Percentiles rank a stretch among this genome's conserved stretches.
These are phyloP conservation scores for Pseudogymnoascus destructans DNA, from an alignment of 2,329 filamentous ascomycete genomes.

Conservation along the genomic window DNA sequence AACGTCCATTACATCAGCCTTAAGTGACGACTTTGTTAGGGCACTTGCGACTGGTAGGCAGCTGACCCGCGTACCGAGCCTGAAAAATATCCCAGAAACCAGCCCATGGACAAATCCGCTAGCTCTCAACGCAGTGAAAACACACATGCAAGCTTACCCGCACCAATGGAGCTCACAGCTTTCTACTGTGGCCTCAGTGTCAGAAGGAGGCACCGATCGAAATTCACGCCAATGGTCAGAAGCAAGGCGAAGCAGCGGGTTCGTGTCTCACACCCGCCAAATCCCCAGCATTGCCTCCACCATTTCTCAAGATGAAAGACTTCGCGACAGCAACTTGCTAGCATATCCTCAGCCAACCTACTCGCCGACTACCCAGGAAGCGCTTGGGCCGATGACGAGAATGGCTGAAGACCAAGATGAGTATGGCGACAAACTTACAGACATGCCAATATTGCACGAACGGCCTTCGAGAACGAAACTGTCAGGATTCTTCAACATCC, in stretches of 20 bases:
- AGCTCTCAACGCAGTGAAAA: slow-evolving; percentile 21
- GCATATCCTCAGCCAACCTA: slow-evolving; percentile 37
- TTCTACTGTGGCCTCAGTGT: slow-evolving; percentile 50
- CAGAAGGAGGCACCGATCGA: slow-evolving; percentile 38
- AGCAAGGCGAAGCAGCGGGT: slow-evolving; percentile 36
- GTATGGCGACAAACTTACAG: slow-evolving; percentile 49
- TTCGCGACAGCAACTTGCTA: slow-evolving; percentile 27
- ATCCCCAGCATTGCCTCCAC: slow-evolving; percentile 45
- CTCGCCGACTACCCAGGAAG: slow-evolving; percentile 26
- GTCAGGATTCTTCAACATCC: slow-evolving; percentile 37
- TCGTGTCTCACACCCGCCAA: slow-evolving; percentile 37
- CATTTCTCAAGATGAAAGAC: slow-evolving; percentile 18
- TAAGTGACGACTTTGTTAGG: slow-evolving; percentile 27
- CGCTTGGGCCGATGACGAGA: slow-evolving; percentile 28
- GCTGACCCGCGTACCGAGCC: slow-evolving; percentile 25
- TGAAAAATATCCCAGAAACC: slow-evolving; percentile 15
- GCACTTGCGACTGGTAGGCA: slow-evolving; percentile 31
- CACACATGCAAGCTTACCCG: slow-evolving; percentile 35
- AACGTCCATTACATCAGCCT: slow-evolving; percentile 41
- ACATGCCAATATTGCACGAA: slow-evolving; percentile 40
- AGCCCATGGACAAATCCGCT: slow-evolving; percentile 27
- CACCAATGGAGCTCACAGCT: slow-evolving; percentile 53
- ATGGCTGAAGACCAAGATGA: slow-evolving; percentile 48
- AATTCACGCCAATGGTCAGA: slow-evolving; percentile 33
- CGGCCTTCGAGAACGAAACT: slow-evolving; percentile 42